Evolutionary conservation across 192 early-diverging fungal genomes (phyloP), one percentile per base, ranked within the genome.

Genomic region (Diversispora epigaea): DNA sequence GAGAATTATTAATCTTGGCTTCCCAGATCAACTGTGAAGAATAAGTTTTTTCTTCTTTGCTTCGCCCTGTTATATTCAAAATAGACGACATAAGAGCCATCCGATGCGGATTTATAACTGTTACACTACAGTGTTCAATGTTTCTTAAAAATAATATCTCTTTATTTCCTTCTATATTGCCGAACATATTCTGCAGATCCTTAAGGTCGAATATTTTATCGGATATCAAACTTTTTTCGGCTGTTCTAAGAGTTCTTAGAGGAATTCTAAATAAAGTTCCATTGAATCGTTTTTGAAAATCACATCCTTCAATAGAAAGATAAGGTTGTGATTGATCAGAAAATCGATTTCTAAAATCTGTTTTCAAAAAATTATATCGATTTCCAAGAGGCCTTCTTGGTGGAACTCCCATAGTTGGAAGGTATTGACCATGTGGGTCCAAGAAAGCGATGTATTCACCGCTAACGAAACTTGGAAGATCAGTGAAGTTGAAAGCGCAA

Each of bases 401-500:
- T 44, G 62, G 62, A 43, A 17, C n/a, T 10, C n/a, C 62, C n/a
- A n/a, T 32, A 44, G 14, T 15, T 17, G 77, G 71, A 14, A 79
- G 74, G 21, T 50, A 68, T 21, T 52, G 21, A 40, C 25, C 43
- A 19, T 43, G 62, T 9, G 77, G 77, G 40, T 79, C 77, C 17
- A 79, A 76, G 19, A 77, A 79, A 25, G 41, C 67, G n/a, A 75
- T 54, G 25, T 64, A 50, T 40, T 50, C 41, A 4, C 77, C 77
- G 40, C 77, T 79, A 3, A 79, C 77, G 52, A 79, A 12, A 46
- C 65, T 69, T 9, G 75, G 74, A 9, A 79, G 22, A 76, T 78
- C 77, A 2, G 77, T 71, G 12, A 74, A 14, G 45, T 73, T 54
- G 57, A 47, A 75, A 6, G 57, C 50, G 2, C 46, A 68, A 75